Conservation (phyloP, 176 grass and related monocot species). For the Oryza australiensis region DNA sequence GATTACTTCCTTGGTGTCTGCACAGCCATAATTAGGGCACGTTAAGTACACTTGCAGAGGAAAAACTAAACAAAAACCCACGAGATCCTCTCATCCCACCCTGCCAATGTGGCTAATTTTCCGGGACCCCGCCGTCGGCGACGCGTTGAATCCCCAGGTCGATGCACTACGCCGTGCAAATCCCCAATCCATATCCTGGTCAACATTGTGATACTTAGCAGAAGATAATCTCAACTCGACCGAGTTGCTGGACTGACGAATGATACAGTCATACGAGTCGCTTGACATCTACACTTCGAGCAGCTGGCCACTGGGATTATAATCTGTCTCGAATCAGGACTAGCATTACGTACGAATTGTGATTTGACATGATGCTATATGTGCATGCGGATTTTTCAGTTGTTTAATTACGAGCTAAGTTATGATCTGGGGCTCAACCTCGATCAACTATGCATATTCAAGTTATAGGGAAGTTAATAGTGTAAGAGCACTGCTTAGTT, state of each 20-base stretch:
- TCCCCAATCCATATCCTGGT: background rate
- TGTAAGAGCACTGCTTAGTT: no score
- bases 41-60: background rate
- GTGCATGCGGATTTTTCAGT: no score
- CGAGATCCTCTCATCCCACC: background rate
- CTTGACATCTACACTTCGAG: no score
- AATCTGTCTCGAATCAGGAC: no score
- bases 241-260: background rate
- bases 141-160: conserved; percentile 26
- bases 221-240: background rate
- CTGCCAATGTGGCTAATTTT: background rate
- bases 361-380: no score
- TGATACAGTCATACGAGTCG: no score
- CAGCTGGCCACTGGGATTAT: no score
- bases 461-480: no score
- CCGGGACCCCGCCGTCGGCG: background rate
- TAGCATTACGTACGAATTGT: no score
- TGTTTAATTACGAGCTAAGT: no score
- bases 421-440: no score
- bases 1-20: background rate
- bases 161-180: background rate
- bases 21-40: background rate
- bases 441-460: no score
- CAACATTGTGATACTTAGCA: background rate
- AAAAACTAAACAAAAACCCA: background rate